Evolutionary conservation across 2,329 filamentous ascomycete species (phyloP), one percentile per base, ranked within the genome.

Genomic region (Venturia carpophila): DNA sequence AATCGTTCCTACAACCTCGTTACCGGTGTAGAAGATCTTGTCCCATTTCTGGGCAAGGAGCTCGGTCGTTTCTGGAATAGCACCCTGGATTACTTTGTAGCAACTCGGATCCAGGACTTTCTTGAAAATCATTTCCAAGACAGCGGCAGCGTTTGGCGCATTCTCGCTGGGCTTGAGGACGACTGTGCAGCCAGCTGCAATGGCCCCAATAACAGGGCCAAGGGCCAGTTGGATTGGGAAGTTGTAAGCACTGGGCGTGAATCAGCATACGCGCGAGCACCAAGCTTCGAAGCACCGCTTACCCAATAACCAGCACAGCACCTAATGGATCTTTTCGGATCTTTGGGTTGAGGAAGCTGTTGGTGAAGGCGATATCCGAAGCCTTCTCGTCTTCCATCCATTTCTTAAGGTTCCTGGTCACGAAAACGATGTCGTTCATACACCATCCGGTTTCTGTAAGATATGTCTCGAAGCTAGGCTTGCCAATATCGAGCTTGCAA

Each of bases 11-110:
- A 97, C 91, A 37, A 74, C 79, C 63, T 83, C 83, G 71, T 86
- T 87, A 64, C 94, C 94, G 0, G 94, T 99, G 79, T 96, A 99
- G 80, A 94, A 92, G 72, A 99, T 95, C 83, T 97, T 97, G 79
- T 95, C 92, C 88, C 92, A 99, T 76, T 93, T 93, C 79, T 92
- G 85, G 66, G 93, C 86, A 42, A 99, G 83, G 56, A 97, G 79
- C 15, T 86, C 87, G 58, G 89, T 91, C 4, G 89, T 92, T 80
- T 96, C 91, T 15, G 87, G 82, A 24, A 96, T 78, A 37, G 80
- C 87, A 67, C 94, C 94, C 74, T 97, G 94, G 69, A 97, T 81
- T 66, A 91, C 84, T 43, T 81, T 79, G 77, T 91, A 97, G 70
- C 87, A 87, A 19, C 85, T 84, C 1, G 86, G 84, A 74, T 97